Percentiles rank a stretch among this genome's conserved stretches.
These are phyloP conservation scores for Xylaria scruposa DNA, from an alignment of 495 filamentous ascomycete genomes.

Conservation along the genomic window DNA sequence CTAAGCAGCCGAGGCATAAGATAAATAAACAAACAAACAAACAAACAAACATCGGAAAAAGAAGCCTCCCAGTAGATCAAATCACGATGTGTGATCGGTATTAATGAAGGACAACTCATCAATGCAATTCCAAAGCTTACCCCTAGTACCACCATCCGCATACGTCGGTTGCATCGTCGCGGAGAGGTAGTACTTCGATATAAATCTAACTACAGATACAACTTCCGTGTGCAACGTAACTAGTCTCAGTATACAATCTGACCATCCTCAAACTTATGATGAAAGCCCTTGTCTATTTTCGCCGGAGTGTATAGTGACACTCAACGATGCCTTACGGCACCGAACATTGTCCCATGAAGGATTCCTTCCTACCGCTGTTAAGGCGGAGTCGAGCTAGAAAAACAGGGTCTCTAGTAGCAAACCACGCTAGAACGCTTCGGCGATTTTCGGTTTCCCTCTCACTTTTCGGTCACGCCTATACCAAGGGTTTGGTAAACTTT, in stretches of 20 bases:
- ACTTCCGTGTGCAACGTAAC: slow-evolving; percentile 16
- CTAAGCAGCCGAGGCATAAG: neutral
- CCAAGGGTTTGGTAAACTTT: slow-evolving; percentile 7
- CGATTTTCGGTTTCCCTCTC: neutral
- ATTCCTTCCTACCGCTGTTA: slow-evolving; percentile 17
- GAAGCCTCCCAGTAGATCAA: slow-evolving; percentile 1
- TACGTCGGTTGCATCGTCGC: neutral
- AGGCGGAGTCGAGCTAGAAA: slow-evolving; percentile 17
- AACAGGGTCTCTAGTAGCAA: neutral
- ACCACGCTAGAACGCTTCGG: slow-evolving; percentile 3
- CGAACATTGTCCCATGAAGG: slow-evolving; percentile 5
- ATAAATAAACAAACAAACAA: slow-evolving; percentile 21
- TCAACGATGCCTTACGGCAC: neutral
- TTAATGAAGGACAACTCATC: slow-evolving; percentile 21
- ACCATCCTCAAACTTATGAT: neutral
- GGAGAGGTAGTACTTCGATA: slow-evolving; percentile 19
- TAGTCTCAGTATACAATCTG: neutral
- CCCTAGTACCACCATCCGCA: neutral
- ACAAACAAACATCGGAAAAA: neutral
- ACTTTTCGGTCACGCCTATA: neutral
- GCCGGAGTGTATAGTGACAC: neutral
- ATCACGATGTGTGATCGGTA: neutral
- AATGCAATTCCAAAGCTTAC: slow-evolving; percentile 1
- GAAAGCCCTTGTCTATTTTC: neutral
- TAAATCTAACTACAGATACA: neutral